Base-by-base conservation (phyloP, 2,329 filamentous ascomycete species). In the Fusarium sp. region DNA sequence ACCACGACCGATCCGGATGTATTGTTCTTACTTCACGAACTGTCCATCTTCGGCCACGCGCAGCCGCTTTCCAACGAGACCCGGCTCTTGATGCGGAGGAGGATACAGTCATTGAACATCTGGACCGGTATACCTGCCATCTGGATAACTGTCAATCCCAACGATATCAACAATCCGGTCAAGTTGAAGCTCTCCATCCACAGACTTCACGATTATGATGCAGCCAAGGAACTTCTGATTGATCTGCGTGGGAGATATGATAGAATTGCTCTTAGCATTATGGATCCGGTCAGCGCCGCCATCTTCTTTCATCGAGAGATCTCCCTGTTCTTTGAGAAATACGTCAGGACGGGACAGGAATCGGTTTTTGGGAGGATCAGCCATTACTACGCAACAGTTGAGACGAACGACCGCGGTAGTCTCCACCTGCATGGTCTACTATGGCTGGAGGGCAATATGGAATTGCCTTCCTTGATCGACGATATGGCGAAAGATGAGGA, bases 151-250 rank as follows among this genome's bases (percentile, higher is more conserved):
- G n/a, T 62, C 34, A 65, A 37, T 39, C 62, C 57, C 6, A 65
- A 65, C 31, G 47, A 65, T n/a, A 65, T 62, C 46, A 65, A 46
- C 40, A 62, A 52, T 43, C 57, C 52, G 62, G 62, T 65, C 15
- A 65, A 65, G 44, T 48, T 65, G 44, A 46, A 23, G 43, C 57
- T 65, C 34, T 39, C 62, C 39, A 55, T 55, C n/a, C 52, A 61
- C 36, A 52, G 62, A 31, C 30, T 47, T 11, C 57, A 51, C 23
- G 56, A 60, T 27, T 41, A 44, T 34, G 50, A 53, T 15, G 15
- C 39, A 7, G 39, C 39, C 9, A 40, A n/a, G 39, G 15, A n/a
- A 31, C 28, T 50, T 16, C 16, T 50, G 34, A 5, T 8, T 10
- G 31, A 50, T 34, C 15, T 30, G 31, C 6, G 28, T 7, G 39